Conservation (phyloP, 176 grass and related monocot genomes). For the Cymbopogon citratus region DNA sequence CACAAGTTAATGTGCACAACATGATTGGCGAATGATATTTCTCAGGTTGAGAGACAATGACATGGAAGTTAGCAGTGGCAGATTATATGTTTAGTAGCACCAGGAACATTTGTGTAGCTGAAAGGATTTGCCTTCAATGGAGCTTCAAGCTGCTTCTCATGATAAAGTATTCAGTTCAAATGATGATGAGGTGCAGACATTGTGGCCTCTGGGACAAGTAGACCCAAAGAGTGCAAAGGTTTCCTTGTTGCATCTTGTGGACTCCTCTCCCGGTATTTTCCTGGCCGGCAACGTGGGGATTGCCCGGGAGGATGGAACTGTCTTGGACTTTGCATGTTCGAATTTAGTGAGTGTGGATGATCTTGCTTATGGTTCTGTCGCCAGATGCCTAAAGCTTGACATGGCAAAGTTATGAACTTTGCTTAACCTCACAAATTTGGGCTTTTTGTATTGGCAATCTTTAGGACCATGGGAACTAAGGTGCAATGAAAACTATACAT, state of each 20-base stretch:
- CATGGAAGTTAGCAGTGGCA: neutral
- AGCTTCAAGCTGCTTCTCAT: constrained; percentile 40
- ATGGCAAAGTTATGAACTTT: constrained; percentile 42
- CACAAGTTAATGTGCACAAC: neutral
- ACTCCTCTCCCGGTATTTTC: constrained; percentile 71
- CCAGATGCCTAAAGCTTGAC: constrained; percentile 66
- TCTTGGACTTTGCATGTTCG: constrained; percentile 63
- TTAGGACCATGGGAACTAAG: neutral
- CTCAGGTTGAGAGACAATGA: constrained; percentile 21
- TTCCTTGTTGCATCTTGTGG: constrained; percentile 80
- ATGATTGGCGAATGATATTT: neutral
- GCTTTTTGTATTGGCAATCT: neutral
- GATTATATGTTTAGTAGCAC: constrained; percentile 8
- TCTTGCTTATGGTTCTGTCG: constrained; percentile 63
- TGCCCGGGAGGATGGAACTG: constrained; percentile 58
- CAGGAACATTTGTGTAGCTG: constrained; percentile 15
- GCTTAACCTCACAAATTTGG: neutral
- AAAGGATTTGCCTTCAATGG: constrained; percentile 38
- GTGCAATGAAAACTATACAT: neutral
- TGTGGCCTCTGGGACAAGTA: constrained; percentile 51
- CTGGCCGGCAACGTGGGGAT: constrained; percentile 73
- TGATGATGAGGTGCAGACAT: constrained; percentile 9
- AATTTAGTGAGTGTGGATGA: constrained; percentile 58
- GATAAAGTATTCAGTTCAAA: constrained; percentile 21
- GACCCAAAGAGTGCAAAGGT: constrained; percentile 47